Evolutionary conservation across 306 rosid species (phyloP).

Genomic region (Glycine tomentella): DNA sequence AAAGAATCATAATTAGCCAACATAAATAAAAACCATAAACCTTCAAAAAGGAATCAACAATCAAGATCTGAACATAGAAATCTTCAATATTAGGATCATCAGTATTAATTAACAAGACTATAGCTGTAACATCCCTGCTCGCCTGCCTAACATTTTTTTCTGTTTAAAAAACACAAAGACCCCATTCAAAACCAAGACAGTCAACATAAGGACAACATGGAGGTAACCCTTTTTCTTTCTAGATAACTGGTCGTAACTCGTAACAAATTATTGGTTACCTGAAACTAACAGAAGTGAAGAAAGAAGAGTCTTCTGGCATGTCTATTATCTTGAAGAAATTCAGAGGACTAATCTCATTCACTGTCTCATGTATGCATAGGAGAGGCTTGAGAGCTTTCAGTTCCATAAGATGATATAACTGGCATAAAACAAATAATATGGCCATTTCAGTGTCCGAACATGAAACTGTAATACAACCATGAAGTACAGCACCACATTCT

Average conservation of each 20-base stretch:
- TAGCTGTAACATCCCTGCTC: background rate
- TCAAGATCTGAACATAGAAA: no score
- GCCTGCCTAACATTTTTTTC: background rate
- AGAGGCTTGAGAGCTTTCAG: conserved; percentile 65
- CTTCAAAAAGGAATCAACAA: conserved; percentile 21
- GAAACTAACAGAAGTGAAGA: conserved; percentile 65
- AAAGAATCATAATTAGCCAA: conserved; percentile 38
- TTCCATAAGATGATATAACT: conserved; percentile 72
- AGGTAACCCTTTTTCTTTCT: background rate
- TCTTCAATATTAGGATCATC: background rate
- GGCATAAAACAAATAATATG: conserved; percentile 45
- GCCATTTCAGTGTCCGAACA: conserved; percentile 35
- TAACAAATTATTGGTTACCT: conserved; percentile 63
- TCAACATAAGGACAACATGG: background rate
- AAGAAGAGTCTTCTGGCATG: conserved; percentile 69
- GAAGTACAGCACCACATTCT: conserved; percentile 26
- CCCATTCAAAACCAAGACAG: conserved; percentile 2
- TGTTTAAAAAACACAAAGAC: background rate
- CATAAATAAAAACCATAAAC: conserved; percentile 23
- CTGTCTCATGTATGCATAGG: conserved; percentile 54
- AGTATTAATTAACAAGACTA: background rate
- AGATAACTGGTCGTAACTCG: background rate
- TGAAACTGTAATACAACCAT: conserved; percentile 21
- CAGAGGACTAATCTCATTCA: conserved; percentile 61
- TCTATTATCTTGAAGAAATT: conserved; percentile 68